Evolutionary conservation across 208 protist species (phyloP), one percentile per base, ranked within the genome.

Genomic region (Herpetomonas samuelpessoai): DNA sequence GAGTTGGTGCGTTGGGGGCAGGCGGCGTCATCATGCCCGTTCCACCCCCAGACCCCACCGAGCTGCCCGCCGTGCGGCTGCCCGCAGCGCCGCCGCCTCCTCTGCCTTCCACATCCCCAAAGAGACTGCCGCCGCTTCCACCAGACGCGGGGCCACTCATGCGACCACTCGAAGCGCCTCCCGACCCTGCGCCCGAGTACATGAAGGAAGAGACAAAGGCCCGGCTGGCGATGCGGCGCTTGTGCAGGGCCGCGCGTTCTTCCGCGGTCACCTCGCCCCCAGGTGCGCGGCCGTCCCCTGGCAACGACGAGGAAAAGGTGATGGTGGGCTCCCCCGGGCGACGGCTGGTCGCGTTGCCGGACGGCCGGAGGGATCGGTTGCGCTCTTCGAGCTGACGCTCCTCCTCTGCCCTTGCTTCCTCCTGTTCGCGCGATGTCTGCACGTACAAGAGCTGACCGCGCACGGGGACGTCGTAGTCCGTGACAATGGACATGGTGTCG

Each of bases 401-500:
- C 49, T 57, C 47, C 53, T 53, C 25, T 63, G 68, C 30, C 38
- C 57, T 3, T 22, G 53, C 27, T 62, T 62, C 55, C 56, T 44
- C 26, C 24, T 39, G 26, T 27, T 45, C 1, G 39, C 68, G 2
- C 22, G 28, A 22, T 51, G n/a, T 9, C 27, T 51, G 57, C 22
- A 80, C 57, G 18, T 50, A 58, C 21, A 86, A 75, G 80, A 90
- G 83, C 28, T 59, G 73, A 3, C 72, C 86, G 48, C 68, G 64
- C 28, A 69, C 81, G 44, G 30, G 30, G 24, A 85, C 74, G 12
- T 60, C 61, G 61, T 86, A 87, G 66, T 93, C 86, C 2, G 78
- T 89, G 9, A 86, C 72, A 25, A 91, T 59, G 10, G 86, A 62
- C 79, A 94, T 87, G 26, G 84, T 92, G 68, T 85, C 88, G 66